phyloP scores from a whole-genome alignment of 1,284 basidiomycete genomes.

The Leccinum angustisporum region DNA sequence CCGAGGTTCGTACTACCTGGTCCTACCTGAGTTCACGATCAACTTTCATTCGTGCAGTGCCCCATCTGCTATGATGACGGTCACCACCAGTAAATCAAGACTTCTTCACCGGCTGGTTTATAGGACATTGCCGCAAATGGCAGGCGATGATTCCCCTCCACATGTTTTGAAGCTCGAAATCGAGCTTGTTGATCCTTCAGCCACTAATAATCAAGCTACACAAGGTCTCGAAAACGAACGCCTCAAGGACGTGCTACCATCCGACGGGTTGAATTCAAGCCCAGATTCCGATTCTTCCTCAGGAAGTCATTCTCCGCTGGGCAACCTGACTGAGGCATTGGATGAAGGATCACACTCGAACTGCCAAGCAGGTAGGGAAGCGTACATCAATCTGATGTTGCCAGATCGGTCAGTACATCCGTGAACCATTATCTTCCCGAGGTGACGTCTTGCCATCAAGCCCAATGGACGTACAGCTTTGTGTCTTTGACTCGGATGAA shows the following conservation, averaged over 20 bases:
- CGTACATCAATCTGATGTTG: constrained; percentile 49
- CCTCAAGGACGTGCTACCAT: neutral
- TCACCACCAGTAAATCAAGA: constrained; percentile 38
- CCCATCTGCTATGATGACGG: constrained; percentile 42
- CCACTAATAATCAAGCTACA: neutral
- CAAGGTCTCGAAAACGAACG: neutral
- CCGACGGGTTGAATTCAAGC: neutral
- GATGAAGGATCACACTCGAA: neutral
- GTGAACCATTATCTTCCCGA: constrained; percentile 11
- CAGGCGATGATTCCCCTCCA: constrained; percentile 12
- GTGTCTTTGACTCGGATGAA: constrained; percentile 37
- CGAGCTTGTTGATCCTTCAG: constrained; percentile 20
- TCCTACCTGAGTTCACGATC: constrained; percentile 4
- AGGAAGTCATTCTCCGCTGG: neutral
- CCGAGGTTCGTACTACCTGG: constrained; percentile 45
- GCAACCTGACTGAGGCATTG: neutral
- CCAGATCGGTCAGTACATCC: constrained; percentile 51
- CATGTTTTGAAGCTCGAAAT: constrained; percentile 41
- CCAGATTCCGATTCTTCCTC: neutral
- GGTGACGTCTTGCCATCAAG: constrained; percentile 34
- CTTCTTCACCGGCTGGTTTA: constrained; percentile 59
- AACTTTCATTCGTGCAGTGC: constrained; percentile 39
- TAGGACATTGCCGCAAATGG: constrained; percentile 34
- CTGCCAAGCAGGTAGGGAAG: constrained; percentile 28
- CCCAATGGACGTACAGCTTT: constrained; percentile 50